Evolutionary conservation across 495 filamentous ascomycete genomes (phyloP).

Genomic region (Talaromyces proteolyticus): DNA sequence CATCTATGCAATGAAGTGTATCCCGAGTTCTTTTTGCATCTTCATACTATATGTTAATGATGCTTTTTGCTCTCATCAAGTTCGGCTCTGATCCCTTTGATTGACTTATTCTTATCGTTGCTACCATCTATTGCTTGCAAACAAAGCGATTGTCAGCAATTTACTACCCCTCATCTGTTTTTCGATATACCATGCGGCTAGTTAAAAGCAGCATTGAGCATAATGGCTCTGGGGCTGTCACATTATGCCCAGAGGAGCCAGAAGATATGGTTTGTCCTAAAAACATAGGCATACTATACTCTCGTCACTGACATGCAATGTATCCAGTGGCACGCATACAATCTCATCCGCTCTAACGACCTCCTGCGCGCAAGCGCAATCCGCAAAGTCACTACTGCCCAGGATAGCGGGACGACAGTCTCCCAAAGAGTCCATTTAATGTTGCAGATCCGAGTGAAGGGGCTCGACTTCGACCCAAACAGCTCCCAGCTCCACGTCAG

Average conservation of each 20-base stretch:
- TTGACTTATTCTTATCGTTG: no score
- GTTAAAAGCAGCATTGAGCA: constrained; percentile 68
- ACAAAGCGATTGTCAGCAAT: no score
- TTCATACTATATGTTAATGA: no score
- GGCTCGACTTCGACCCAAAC: constrained; percentile 84
- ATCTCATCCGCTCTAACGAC: constrained; percentile 79
- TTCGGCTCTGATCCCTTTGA: no score
- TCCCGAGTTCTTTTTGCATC: no score
- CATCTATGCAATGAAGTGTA: no score
- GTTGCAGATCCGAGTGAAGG: constrained; percentile 75
- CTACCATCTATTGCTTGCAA: no score
- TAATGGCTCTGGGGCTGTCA: constrained; percentile 72
- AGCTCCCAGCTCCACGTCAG: constrained; percentile 79
- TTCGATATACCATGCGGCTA: constrained; percentile 49
- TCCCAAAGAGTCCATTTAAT: constrained; percentile 71
- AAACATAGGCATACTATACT: neutral
- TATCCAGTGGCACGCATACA: constrained; percentile 88
- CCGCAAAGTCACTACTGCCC: constrained; percentile 67
- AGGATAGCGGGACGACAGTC: constrained; percentile 65
- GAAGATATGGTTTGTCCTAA: constrained; percentile 78
- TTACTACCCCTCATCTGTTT: neutral
- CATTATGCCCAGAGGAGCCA: constrained; percentile 80
- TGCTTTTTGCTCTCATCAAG: no score
- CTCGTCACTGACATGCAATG: constrained; percentile 2
- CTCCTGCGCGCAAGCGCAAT: constrained; percentile 76